Evolutionary conservation across 179 eudicot species (phyloP).

Genomic region (Camellia oleifera): DNA sequence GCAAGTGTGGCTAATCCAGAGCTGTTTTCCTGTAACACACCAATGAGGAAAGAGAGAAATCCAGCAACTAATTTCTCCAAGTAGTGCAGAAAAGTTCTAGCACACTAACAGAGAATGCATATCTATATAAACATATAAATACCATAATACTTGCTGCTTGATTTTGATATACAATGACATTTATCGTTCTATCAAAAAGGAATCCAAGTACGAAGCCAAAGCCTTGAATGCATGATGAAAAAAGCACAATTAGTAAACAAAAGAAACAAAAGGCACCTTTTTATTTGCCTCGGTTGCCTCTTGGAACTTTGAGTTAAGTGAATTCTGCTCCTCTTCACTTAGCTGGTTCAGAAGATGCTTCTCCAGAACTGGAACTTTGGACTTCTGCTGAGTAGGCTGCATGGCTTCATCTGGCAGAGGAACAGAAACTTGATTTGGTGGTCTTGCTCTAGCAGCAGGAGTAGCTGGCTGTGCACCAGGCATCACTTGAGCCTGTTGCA

Average conservation of each 20-base stretch:
- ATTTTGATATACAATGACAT: background rate
- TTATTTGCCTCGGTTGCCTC: slow-evolving; percentile 93
- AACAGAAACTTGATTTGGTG: slow-evolving; percentile 64
- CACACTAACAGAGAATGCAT: background rate
- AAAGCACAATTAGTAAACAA: background rate
- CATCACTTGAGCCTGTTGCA: slow-evolving; percentile 54
- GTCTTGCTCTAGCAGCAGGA: slow-evolving; percentile 58
- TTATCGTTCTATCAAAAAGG: background rate
- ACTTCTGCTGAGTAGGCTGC: slow-evolving; percentile 65
- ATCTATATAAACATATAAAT: background rate
- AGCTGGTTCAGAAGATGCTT: slow-evolving; percentile 87
- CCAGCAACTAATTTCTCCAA: background rate
- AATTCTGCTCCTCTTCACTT: slow-evolving; percentile 86
- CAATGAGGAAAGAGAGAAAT: background rate
- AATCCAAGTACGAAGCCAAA: background rate
- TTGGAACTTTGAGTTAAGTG: slow-evolving; percentile 74
- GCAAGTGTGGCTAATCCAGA: no score
- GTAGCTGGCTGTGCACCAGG: slow-evolving; percentile 49
- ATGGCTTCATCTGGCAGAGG: slow-evolving; percentile 51
- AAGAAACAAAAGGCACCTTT: slow-evolving; percentile 37
- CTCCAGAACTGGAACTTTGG: slow-evolving; percentile 87
- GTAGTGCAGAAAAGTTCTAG: background rate
- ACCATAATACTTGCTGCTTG: background rate
- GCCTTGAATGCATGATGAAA: slow-evolving; percentile 5
- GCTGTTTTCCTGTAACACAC: no score